Evolutionary conservation across 139 green algal genomes (phyloP), one percentile per base, ranked within the genome.

Genomic region (Dunaliella primolecta): DNA sequence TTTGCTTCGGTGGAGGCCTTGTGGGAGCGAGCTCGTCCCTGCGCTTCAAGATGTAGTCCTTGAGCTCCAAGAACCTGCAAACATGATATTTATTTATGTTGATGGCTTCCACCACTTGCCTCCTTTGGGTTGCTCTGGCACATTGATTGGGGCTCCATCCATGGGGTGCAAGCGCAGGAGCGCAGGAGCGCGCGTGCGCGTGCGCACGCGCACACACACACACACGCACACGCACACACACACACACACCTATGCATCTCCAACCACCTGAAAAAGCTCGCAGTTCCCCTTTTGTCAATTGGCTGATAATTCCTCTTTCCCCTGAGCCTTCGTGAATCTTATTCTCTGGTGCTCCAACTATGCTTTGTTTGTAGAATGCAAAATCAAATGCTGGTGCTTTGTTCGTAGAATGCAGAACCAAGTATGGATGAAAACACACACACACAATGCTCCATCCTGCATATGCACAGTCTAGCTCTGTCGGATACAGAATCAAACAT

Each of bases 1-100:
- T 75, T 1, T n/a, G 3, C 3, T 33, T 75, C 1, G 55, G 2
- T 3, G 55, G 2, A 27, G 55, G 7, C 3, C 3, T 25, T 2
- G 80, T 7, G 2, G 78, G 78, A 11, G 82, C 38, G 37, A 93
- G 84, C 32, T 78, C 91, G 35, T 93, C 88, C 25, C 93, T 86
- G 2, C 91, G 91, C 78, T 93, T 74, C 32, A 95, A 80, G 35
- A 98, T 95, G 86, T 98, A 98, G 1, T 96, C 83, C 85, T 92
- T 86, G 71, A 98, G 83, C 87, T 98, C 95, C 87, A 89, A 89
- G 86, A 93, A 95, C 82, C 92, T 96, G 92, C 29, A 83, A 15
- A 75, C 1, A 38, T 20, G 72, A 46, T 30, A 2, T 36, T 78
- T 24, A n/a, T n/a, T n/a, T n/a, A n/a, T n/a, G n/a, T n/a, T n/a